Conservation (phyloP, 1,139 yeast species). For the Pichia sp. region DNA sequence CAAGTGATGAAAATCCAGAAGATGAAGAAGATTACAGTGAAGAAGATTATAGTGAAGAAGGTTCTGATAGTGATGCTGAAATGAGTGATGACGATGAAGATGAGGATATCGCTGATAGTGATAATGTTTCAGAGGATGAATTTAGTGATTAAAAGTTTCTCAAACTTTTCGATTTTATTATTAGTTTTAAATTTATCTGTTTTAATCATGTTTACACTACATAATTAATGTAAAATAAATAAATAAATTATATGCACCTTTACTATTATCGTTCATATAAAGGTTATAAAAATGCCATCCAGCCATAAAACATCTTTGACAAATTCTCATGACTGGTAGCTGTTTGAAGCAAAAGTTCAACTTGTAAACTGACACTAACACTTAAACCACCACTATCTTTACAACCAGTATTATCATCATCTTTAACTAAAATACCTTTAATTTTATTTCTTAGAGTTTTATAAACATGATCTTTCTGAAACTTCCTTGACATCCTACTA, state of each 20-base stretch:
- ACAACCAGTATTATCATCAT: constrained; percentile 32
- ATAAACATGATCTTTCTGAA: constrained; percentile 43
- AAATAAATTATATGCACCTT: too few relatives aligned
- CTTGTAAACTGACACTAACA: constrained; percentile 88
- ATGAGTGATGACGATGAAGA: constrained; percentile 45
- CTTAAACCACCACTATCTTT: constrained; percentile 51
- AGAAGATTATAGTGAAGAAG: constrained; percentile 39
- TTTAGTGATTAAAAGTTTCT: constrained; percentile 23
- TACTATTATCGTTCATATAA: not conserved
- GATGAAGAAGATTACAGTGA: constrained; percentile 65
- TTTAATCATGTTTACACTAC: not conserved
- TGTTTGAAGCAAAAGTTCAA: constrained; percentile 78
- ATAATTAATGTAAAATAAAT: not conserved
- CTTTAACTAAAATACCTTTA: constrained; percentile 76
- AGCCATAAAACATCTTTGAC: constrained; percentile 87
- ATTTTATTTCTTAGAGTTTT: constrained; percentile 70
- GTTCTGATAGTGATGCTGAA: constrained; percentile 40
- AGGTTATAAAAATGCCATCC: constrained; percentile 53
- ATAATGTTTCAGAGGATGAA: constrained; percentile 32
- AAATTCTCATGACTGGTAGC: constrained; percentile 69
- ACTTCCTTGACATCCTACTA: constrained; percentile 8
- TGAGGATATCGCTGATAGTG: constrained; percentile 37
- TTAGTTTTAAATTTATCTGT: not conserved
- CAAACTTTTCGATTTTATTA: not conserved
- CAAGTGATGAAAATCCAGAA: constrained; percentile 59